These are phyloP conservation scores for Claviceps maximensis DNA, from an alignment of 2,329 filamentous ascomycete species.

Conservation along the genomic window DNA sequence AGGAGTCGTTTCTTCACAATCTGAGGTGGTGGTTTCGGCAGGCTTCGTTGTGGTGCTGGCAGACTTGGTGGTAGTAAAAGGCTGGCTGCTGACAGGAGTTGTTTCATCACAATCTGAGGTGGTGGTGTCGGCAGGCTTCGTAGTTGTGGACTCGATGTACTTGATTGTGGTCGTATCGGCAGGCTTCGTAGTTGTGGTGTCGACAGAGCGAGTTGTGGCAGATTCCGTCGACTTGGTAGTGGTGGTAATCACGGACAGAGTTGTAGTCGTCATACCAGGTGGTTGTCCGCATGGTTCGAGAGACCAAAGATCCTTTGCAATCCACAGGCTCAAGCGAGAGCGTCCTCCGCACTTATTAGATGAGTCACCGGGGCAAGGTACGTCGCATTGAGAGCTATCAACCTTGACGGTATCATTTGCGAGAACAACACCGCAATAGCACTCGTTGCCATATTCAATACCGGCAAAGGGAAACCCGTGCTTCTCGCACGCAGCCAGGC, in stretches of 20 bases:
- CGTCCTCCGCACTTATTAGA: slow-evolving; percentile 30
- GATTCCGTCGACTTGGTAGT: neutral
- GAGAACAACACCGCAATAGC: slow-evolving; percentile 39
- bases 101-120: neutral
- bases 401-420: slow-evolving; percentile 30
- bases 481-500: slow-evolving; percentile 28
- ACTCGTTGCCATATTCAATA: slow-evolving; percentile 31
- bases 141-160: neutral
- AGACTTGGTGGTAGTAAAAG: slow-evolving; percentile 5
- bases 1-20: neutral
- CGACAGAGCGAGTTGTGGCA: slow-evolving; percentile 5
- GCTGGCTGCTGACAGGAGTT: neutral
- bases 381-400: slow-evolving; percentile 29
- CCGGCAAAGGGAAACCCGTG: slow-evolving; percentile 35
- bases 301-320: slow-evolving; percentile 35
- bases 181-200: slow-evolving; percentile 4
- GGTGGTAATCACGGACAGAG: slow-evolving; percentile 10
- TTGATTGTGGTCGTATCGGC: slow-evolving; percentile 7
- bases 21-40: neutral
- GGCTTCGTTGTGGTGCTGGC: slow-evolving; percentile 4
- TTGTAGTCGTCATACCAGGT: slow-evolving; percentile 16
- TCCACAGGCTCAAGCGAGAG: slow-evolving; percentile 29
- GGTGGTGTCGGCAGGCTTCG: slow-evolving; percentile 6
- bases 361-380: slow-evolving; percentile 37
- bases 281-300: slow-evolving; percentile 33